A percentile compares a stretch with the other conserved stretches of the same genome.
Conservation (phyloP, 805 yeast species). For the Candida alai region DNA sequence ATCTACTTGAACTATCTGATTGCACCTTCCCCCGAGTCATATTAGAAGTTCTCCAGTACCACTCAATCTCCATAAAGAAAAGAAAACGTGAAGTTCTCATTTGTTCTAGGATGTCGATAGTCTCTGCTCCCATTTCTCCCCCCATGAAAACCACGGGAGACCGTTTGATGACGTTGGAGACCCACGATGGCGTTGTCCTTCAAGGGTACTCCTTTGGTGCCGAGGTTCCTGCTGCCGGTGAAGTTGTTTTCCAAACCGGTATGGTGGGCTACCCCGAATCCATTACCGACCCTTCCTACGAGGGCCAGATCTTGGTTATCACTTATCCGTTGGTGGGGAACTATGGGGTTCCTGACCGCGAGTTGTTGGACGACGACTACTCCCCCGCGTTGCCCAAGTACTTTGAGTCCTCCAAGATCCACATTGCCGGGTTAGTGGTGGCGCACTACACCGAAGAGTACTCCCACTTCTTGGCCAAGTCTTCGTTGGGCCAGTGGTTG, state of each 20-base stretch:
- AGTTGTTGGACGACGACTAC: constrained; percentile 56
- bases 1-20: background rate
- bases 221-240: constrained; percentile 84
- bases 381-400: constrained; percentile 78
- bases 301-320: constrained; percentile 94
- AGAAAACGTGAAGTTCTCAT: background rate
- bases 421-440: constrained; percentile 93
- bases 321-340: constrained; percentile 97
- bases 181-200: constrained; percentile 78
- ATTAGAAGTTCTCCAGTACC: background rate
- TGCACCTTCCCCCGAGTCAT: background rate
- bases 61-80: background rate
- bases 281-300: constrained; percentile 96
- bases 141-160: constrained; percentile 83
- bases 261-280: constrained; percentile 99
- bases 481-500: constrained; percentile 92
- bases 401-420: constrained; percentile 90
- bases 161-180: constrained; percentile 81
- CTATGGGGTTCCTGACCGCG: constrained; percentile 96
- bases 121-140: constrained; percentile 84
- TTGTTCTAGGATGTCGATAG: constrained; percentile 17
- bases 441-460: constrained; percentile 96
- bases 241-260: constrained; percentile 98
- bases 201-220: constrained; percentile 99
- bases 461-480: constrained; percentile 89